phyloP scores from a whole-genome alignment of 805 yeast species.

The Saccharomycopsis javanensis region DNA sequence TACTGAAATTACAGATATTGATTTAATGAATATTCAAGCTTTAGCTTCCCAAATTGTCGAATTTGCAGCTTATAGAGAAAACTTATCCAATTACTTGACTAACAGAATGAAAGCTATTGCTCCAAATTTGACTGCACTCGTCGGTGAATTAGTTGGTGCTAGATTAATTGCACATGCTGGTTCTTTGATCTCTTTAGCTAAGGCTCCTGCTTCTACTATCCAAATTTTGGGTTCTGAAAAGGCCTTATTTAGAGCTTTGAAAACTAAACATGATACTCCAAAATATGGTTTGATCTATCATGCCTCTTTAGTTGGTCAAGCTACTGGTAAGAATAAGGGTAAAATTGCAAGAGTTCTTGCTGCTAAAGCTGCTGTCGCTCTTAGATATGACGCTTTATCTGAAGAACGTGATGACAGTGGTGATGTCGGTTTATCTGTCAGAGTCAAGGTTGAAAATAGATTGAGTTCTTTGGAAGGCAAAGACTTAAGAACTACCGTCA shows the following conservation, averaged over 20 bases:
- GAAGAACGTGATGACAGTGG: conserved; percentile 97
- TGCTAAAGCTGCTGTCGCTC: conserved; percentile 94
- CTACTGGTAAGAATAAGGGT: conserved; percentile 96
- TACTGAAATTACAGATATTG: conserved; percentile 91
- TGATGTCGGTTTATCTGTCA: conserved; percentile 81
- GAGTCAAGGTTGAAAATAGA: conserved; percentile 91
- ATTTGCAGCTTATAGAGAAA: conserved; percentile 94
- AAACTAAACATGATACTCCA: conserved; percentile 98
- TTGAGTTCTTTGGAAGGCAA: conserved; percentile 94
- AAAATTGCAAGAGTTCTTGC: conserved; percentile 98
- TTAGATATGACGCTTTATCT: conserved; percentile 92
- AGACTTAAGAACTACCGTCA: conserved; percentile 83
- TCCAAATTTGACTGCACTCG: conserved; percentile 89
- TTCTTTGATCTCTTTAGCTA: conserved; percentile 85
- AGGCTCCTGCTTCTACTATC: conserved; percentile 97
- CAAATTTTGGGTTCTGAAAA: conserved; percentile 99
- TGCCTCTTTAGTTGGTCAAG: conserved; percentile 96
- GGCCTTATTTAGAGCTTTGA: conserved; percentile 96
- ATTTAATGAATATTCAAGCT: conserved; percentile 77
- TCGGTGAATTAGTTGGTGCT: conserved; percentile 98
- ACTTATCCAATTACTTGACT: conserved; percentile 79
- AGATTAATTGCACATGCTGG: conserved; percentile 97
- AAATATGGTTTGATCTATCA: conserved; percentile 96
- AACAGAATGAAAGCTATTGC: conserved; percentile 99
- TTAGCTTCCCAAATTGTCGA: conserved; percentile 95